Conservation (phyloP, 306 rosid species). For the Sicyos edulis region DNA sequence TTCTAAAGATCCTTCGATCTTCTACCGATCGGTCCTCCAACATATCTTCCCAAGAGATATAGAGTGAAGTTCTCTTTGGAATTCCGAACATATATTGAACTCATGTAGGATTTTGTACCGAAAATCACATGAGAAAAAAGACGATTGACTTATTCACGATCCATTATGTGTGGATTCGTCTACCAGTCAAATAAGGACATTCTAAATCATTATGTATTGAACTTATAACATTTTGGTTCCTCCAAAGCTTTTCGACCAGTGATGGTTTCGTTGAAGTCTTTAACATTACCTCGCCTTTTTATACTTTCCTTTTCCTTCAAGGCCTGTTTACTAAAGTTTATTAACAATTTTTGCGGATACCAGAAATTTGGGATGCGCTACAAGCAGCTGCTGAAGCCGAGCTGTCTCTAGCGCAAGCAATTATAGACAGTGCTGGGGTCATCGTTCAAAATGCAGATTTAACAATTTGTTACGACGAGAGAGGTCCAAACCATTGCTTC, state of each 20-base stretch:
- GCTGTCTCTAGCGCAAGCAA: constrained; percentile 73
- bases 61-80: neutral
- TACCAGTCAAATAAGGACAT: too few relatives aligned
- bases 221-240: too few relatives aligned
- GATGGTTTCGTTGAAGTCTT: constrained; percentile 2
- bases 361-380: constrained; percentile 99
- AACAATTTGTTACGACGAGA: constrained; percentile 93
- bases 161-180: too few relatives aligned
- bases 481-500: constrained; percentile 48
- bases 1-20: neutral
- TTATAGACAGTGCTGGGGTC: constrained; percentile 93
- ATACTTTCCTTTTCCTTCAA: neutral
- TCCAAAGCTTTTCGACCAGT: too few relatives aligned
- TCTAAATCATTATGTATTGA: neutral
- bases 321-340: constrained; percentile 20
- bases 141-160: neutral
- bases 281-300: neutral
- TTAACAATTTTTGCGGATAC: constrained; percentile 26
- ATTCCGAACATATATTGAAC: neutral
- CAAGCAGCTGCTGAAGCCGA: constrained; percentile 98
- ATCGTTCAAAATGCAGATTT: constrained; percentile 89
- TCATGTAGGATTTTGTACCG: neutral
- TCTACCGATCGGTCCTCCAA: neutral
- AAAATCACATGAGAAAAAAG: constrained; percentile 1
- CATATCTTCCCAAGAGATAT: neutral